Conservation (phyloP, 805 yeast genomes). For the Yamadazyma laniorum region DNA sequence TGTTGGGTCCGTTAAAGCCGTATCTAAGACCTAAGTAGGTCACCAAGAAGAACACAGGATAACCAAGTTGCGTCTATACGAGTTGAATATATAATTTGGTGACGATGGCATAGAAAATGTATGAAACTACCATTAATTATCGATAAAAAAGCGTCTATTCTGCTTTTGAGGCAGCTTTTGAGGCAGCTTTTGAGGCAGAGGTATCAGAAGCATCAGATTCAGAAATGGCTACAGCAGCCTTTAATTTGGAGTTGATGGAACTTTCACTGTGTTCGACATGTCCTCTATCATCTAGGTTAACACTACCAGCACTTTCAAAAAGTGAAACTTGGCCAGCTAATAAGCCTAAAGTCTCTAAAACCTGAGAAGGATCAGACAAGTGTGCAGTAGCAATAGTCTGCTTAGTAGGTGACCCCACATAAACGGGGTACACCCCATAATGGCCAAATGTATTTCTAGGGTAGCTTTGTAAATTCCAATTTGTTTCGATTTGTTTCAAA, state of each 20-base stretch:
- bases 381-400: constrained; percentile 84
- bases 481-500: constrained; percentile 57
- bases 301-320: constrained; percentile 75
- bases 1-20: no score
- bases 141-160: no score
- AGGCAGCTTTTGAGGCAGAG: no score
- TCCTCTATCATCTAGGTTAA: constrained; percentile 75
- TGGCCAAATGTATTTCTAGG: constrained; percentile 47
- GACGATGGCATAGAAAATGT: no score
- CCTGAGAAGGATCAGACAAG: constrained; percentile 78
- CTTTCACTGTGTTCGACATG: constrained; percentile 53
- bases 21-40: no score
- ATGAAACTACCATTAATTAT: no score
- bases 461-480: constrained; percentile 45
- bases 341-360: constrained; percentile 77
- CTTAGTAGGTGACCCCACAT: constrained; percentile 91
- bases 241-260: constrained; percentile 40
- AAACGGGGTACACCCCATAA: constrained; percentile 76
- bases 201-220: neutral
- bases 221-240: constrained; percentile 22
- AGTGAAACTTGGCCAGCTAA: constrained; percentile 75
- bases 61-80: no score
- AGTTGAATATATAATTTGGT: no score
- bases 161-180: no score
- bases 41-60: no score